Base-by-base conservation (phyloP, 805 yeast species). In the Yamadazyma nakazawae region DNA sequence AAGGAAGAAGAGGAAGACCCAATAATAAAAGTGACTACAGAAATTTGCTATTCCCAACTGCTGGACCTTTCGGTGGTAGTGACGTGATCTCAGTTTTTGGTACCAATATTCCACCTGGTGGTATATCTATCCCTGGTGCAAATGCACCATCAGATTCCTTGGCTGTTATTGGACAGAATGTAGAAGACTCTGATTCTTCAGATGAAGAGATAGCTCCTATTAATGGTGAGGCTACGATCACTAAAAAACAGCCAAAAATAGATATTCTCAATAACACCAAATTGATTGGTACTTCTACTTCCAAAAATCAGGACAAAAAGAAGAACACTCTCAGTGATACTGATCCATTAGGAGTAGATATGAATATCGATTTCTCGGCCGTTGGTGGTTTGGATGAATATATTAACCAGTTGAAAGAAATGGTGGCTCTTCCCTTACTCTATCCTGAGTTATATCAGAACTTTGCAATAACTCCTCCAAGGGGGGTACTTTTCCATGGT, bases 61-160 rank as follows among this genome's bases (percentile, higher is more conserved):
- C 90, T 13, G 99, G 99, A 0, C 99, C 99, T 1, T 92, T 92
- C 72, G 99, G 99, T 25, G 99, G 99, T 18, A 84, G 92, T 50
- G 97, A 92, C 61, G 96, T 89, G 0, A 78, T 83, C 7, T 85
- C 97, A 0, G 69, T 92, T 26, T 89, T 90, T 64, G 91, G 94
- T 5, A 76, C 79, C 40, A 80, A 81, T 48, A 71, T 75, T 19
- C 82, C 88, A 4, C 78, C 79, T 1, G 74, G 72, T 6, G 75
- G 77, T 1, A 67, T 68, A 6, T 71, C 75, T 1, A 57, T 68
- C 12, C 63, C 67, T 8, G 74, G 75, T 6, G 51, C 60, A 55
- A 26, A 13, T 28, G 47, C 49, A 26, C 36, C 46, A 2, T 44
- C 46, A 37, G 53, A 50, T 49, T 12, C 19, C 12, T 46, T 63